Percentiles rank a stretch among this genome's conserved stretches.
These are phyloP conservation scores for Apiotrichum akiyoshidainum DNA, from an alignment of 1,284 basidiomycete genomes.

Conservation along the genomic window DNA sequence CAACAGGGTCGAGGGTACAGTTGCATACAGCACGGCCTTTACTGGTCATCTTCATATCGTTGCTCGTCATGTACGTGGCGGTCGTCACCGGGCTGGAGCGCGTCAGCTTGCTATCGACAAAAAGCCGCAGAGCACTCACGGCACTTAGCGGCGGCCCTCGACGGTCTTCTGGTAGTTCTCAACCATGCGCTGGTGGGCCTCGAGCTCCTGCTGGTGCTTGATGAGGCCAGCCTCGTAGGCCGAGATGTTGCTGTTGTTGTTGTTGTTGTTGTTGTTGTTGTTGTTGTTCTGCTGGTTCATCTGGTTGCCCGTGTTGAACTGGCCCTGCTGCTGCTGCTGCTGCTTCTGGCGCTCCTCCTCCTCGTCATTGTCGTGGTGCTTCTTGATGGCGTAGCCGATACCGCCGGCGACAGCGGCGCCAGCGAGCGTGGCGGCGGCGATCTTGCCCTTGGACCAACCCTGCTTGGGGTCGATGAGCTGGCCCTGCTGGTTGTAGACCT, in stretches of 20 bases:
- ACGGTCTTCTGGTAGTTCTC: constrained; percentile 6
- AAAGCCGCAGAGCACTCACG: no score
- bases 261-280: constrained; percentile 1
- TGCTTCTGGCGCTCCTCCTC: constrained; percentile 3
- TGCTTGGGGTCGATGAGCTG: background rate
- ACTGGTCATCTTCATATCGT: no score
- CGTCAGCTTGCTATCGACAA: no score
- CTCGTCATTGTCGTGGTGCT: constrained; percentile 9
- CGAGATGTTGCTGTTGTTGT: background rate
- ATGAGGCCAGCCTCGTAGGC: constrained; percentile 3
- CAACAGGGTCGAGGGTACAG: no score
- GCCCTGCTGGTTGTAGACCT: background rate
- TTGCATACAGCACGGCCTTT: no score
- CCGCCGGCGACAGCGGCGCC: constrained; percentile 7
- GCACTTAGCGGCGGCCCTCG: constrained; percentile 3
- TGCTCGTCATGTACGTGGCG: background rate
- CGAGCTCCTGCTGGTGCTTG: constrained; percentile 5
- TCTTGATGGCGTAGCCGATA: constrained; percentile 5
- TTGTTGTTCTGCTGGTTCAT: background rate
- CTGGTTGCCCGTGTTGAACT: constrained; percentile 1
- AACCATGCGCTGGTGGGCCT: constrained; percentile 1
- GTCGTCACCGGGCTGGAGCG: background rate
- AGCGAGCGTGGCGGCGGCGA: constrained; percentile 5
- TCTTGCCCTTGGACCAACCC: constrained; percentile 19
- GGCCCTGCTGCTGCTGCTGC: background rate